Evolutionary conservation across 441 rosid genomes (phyloP).

Genomic region (Populus hybrid): DNA sequence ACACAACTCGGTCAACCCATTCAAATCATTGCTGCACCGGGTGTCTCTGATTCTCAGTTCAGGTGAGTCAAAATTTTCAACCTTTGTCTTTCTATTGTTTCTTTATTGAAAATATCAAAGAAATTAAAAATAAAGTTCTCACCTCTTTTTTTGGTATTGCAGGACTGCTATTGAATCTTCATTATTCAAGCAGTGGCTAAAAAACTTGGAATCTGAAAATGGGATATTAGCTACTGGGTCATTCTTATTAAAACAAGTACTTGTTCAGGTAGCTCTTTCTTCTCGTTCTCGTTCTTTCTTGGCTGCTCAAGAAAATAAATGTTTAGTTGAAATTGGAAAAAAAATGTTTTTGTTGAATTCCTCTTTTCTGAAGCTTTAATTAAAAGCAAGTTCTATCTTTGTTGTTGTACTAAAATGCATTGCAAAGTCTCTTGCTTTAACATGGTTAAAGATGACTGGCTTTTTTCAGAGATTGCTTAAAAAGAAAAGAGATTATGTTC

Average conservation of each 20-base stretch:
- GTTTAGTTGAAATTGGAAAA: neutral
- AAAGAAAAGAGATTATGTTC: neutral
- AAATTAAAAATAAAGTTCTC: neutral
- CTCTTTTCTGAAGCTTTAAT: neutral
- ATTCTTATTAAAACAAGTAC: slow-evolving; percentile 60
- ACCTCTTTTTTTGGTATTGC: too few relatives aligned
- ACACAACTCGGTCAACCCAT: slow-evolving; percentile 59
- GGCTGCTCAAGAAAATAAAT: neutral
- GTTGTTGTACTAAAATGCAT: neutral
- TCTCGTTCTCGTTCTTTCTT: neutral
- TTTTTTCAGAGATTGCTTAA: neutral
- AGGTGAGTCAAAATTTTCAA: slow-evolving; percentile 28
- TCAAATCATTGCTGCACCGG: slow-evolving; percentile 51
- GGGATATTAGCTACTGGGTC: slow-evolving; percentile 66
- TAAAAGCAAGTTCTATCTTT: neutral
- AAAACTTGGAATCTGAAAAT: slow-evolving; percentile 62
- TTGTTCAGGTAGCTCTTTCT: slow-evolving; percentile 56
- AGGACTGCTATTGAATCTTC: slow-evolving; percentile 22
- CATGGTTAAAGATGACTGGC: neutral
- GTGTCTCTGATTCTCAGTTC: slow-evolving; percentile 66
- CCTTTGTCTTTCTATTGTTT: neutral
- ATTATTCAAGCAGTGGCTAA: slow-evolving; percentile 78
- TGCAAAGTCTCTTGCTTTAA: neutral
- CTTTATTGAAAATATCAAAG: neutral
- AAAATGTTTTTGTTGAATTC: neutral